Evolutionary conservation across 768 basidiomycete genomes (phyloP), one percentile per base, ranked within the genome.

Genomic region (Serendipita sp.): DNA sequence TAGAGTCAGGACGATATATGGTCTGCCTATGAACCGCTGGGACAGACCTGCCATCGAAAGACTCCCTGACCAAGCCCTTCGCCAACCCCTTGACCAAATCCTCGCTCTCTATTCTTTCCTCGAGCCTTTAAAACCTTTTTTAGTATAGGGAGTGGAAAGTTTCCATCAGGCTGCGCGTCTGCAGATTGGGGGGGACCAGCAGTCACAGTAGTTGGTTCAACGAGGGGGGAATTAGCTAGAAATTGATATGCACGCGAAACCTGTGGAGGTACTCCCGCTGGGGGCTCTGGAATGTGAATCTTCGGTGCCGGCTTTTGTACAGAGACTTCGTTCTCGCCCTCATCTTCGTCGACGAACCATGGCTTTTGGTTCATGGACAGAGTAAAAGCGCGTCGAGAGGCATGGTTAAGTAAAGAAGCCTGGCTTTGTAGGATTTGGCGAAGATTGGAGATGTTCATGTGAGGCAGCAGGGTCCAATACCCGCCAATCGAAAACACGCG

Each of bases 81-180:
- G 32, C 53, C 53, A 28, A 54, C 53, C 11, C 53, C 53, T 11
- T 32, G 10, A 13, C 53, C 11, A 90, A 75, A 15, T 85, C 75
- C 89, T 89, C 90, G 66, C 75, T 80, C 89, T 89, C 90, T n/a
- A 89, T 73, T 2, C 83, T 81, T n/a, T 78, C 77, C 0, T 76
- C 1, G 78, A 76, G 24, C 83, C 80, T 65, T 71, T 71, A 7
- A 75, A 70, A 11, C 86, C 85, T 69, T 86, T 84, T 28, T 86
- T 86, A 2, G 78, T 76, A 72, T 84, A 83, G 0, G 85, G 56
- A 56, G 30, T 46, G 32, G 7, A 63, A 58, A 41, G 58, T 58
- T 37, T 67, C 65, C 10, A 48, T 88, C 45, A 83, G 76, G 44
- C 88, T 88, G 62, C 88, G 78, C 68, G 76, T 80, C 66, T 89